Percentiles rank a stretch among this genome's conserved stretches.
These are phyloP conservation scores for Hygrocybe coccinea DNA, from an alignment of 768 basidiomycete species.

Conservation along the genomic window DNA sequence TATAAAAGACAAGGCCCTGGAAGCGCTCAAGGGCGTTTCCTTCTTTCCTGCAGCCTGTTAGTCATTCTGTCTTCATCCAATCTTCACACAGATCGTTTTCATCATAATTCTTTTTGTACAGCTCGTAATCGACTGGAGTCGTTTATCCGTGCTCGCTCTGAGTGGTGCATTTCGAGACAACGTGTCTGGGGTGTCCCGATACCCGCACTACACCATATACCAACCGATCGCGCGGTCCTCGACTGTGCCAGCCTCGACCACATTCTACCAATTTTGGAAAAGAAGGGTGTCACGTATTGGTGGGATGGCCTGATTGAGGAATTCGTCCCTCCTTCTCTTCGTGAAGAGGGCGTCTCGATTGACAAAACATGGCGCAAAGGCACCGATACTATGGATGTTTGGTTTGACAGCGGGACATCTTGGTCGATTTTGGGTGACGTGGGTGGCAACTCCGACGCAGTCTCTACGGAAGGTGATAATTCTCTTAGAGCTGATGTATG, in stretches of 20 bases:
- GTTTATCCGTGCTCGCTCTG: constrained; percentile 81
- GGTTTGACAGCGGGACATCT: constrained; percentile 96
- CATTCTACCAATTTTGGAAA: constrained; percentile 68
- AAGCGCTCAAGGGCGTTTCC: constrained; percentile 60
- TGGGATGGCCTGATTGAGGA: constrained; percentile 83
- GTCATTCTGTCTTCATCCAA: constrained; percentile 6
- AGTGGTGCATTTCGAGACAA: constrained; percentile 99
- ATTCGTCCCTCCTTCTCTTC: constrained; percentile 65
- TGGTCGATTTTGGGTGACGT: constrained; percentile 72
- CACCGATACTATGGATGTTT: constrained; percentile 96
- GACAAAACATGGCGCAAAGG: constrained; percentile 66
- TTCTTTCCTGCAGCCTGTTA: constrained; percentile 77
- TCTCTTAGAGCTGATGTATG: constrained; percentile 73
- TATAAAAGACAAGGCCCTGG: constrained; percentile 73
- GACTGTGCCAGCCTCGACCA: constrained; percentile 60
- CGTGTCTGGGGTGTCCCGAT: constrained; percentile 98
- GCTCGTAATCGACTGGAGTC: constrained; percentile 86
- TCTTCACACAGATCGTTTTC: background rate
- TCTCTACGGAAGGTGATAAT: constrained; percentile 17
- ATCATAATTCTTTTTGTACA: constrained; percentile 28
- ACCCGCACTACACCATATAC: constrained; percentile 70
- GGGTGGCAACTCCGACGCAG: constrained; percentile 17
- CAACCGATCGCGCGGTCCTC: constrained; percentile 61
- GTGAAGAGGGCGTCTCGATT: constrained; percentile 37
- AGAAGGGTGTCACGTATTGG: constrained; percentile 80